phyloP scores from a whole-genome alignment of 2,329 filamentous ascomycete species.

The Penicillium polonicum region DNA sequence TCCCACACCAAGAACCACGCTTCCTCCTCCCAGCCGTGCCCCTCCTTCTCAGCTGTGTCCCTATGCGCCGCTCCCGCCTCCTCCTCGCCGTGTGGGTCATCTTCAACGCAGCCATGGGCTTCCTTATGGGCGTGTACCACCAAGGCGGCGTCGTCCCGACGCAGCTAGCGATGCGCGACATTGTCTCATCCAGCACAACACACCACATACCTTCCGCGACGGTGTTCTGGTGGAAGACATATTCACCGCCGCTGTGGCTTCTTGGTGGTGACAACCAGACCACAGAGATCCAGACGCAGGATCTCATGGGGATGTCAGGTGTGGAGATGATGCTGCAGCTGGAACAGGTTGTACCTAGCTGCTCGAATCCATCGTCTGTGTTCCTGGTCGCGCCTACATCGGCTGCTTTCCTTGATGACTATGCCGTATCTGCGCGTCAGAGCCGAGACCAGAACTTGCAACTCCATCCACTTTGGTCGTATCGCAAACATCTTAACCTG shows the following conservation, averaged over 20 bases:
- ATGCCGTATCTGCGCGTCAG: slow-evolving; percentile 17
- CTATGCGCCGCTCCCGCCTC: slow-evolving; percentile 40
- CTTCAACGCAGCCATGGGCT: slow-evolving; percentile 51
- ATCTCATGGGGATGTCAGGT: slow-evolving; percentile 51
- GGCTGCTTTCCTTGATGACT: slow-evolving; percentile 44
- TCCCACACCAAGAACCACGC: slow-evolving; percentile 54
- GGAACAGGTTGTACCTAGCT: slow-evolving; percentile 34
- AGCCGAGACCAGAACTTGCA: slow-evolving; percentile 26
- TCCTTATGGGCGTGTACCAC: slow-evolving; percentile 54
- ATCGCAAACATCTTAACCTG: slow-evolving; percentile 49
- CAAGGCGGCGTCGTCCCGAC: slow-evolving; percentile 54
- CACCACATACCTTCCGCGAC: slow-evolving; percentile 27
- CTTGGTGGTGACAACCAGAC: slow-evolving; percentile 41
- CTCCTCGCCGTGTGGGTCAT: slow-evolving; percentile 49
- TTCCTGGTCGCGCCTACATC: slow-evolving; percentile 50
- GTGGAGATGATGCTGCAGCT: slow-evolving; percentile 42
- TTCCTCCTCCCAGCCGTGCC: slow-evolving; percentile 54
- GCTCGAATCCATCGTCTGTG: slow-evolving; percentile 29
- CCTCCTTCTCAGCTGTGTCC: slow-evolving; percentile 51
- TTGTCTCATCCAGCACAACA: slow-evolving; percentile 32
- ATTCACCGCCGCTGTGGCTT: slow-evolving; percentile 53
- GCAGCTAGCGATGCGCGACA: slow-evolving; percentile 47
- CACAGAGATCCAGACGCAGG: slow-evolving; percentile 41
- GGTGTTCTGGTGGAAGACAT: slow-evolving; percentile 57
- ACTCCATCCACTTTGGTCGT: slow-evolving; percentile 45